These are phyloP conservation scores for Wallemia mellicola DNA, from an alignment of 1,284 basidiomycete genomes.

Conservation along the genomic window DNA sequence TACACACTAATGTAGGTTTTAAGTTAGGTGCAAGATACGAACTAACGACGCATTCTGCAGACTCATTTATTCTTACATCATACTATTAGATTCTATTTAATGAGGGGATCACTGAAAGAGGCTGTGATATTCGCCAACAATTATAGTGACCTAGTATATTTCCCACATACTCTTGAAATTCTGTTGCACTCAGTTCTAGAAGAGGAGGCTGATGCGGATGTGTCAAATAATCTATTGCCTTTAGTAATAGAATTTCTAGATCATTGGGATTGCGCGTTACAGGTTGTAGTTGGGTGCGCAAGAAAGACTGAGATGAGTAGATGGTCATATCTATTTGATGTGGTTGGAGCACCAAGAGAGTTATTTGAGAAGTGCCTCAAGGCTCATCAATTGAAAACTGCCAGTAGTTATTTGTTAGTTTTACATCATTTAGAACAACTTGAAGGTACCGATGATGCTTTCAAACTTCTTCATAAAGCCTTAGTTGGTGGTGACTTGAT, in stretches of 20 bases:
- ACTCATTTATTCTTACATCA: constrained; percentile 87
- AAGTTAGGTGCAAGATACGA: constrained; percentile 5
- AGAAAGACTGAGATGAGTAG: constrained; percentile 82
- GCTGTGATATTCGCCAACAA: constrained; percentile 63
- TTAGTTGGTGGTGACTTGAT: constrained; percentile 44
- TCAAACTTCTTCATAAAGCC: constrained; percentile 42
- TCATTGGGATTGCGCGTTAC: constrained; percentile 62
- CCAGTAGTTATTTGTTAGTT: constrained; percentile 73
- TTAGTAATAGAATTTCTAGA: constrained; percentile 69
- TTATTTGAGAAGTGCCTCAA: constrained; percentile 73
- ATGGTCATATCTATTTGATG: constrained; percentile 64
- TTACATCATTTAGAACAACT: constrained; percentile 73
- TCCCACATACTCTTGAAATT: constrained; percentile 76
- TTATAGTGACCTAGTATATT: constrained; percentile 69
- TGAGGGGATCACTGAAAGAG: constrained; percentile 33
- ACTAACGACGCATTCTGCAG: constrained; percentile 15
- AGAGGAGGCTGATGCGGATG: constrained; percentile 30
- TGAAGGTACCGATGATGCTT: constrained; percentile 46
- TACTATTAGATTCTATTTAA: constrained; percentile 56
- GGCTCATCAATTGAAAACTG: constrained; percentile 48
- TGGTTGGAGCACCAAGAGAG: constrained; percentile 61
- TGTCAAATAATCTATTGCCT: constrained; percentile 23
- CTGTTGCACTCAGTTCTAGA: constrained; percentile 79
- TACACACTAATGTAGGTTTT: constrained; percentile 47
- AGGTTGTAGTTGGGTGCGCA: constrained; percentile 85